phyloP scores from a whole-genome alignment of 805 yeast species.

The Candida coquimbonensis region DNA sequence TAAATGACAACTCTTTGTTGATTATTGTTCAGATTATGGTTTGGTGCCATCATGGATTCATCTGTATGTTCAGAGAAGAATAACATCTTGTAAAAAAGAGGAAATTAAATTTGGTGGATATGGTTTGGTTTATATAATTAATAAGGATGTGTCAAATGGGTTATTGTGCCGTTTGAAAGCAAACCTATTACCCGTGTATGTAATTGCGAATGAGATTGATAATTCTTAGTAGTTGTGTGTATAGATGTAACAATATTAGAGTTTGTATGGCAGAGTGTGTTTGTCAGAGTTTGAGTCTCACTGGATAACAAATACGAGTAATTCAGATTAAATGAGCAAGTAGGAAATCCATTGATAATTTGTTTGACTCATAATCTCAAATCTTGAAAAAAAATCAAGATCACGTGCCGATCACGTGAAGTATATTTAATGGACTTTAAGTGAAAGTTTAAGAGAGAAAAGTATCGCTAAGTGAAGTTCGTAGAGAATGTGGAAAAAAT shows the following conservation, averaged over 20 bases:
- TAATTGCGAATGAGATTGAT: too few species aligned
- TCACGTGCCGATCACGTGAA: background rate
- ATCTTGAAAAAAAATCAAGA: background rate
- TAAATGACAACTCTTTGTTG: background rate
- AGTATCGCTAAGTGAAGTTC: background rate
- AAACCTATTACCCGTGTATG: too few species aligned
- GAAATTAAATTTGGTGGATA: too few species aligned
- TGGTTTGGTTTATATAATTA: too few species aligned
- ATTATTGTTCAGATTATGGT: background rate
- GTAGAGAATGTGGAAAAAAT: background rate
- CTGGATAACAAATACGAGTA: too few species aligned
- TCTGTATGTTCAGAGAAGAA: background rate
- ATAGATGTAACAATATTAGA: too few species aligned
- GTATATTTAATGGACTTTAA: background rate
- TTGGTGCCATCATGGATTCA: background rate
- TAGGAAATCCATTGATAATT: background rate
- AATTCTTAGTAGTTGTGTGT: too few species aligned
- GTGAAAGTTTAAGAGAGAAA: constrained; percentile 3
- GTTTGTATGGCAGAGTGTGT: too few species aligned
- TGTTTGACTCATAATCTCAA: background rate
- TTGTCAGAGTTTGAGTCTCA: too few species aligned
- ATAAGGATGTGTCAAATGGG: constrained; percentile 2
- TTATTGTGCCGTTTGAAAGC: constrained; percentile 3
- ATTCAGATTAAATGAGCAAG: too few species aligned
- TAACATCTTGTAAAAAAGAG: background rate